Evolutionary conservation across 208 protist genomes (phyloP).

Genomic region (Angomonas ambiguus): DNA sequence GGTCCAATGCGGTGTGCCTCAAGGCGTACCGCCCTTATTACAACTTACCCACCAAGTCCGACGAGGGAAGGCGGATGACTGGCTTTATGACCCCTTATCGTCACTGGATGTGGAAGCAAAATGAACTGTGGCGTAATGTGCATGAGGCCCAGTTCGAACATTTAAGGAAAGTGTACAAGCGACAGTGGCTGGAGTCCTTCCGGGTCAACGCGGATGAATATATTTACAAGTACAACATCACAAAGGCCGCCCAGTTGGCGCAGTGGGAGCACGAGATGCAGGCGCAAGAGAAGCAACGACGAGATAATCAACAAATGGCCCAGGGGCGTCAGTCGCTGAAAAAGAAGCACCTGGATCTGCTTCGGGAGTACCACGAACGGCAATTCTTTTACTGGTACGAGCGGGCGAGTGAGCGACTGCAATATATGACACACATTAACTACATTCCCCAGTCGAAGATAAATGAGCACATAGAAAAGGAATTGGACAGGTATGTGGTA

Average conservation of each 20-base stretch:
- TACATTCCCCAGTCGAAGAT: slow-evolving; percentile 73
- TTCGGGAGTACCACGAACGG: slow-evolving; percentile 86
- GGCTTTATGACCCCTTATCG: slow-evolving; percentile 87
- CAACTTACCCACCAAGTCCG: slow-evolving; percentile 84
- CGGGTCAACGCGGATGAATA: slow-evolving; percentile 91
- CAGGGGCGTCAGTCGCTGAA: slow-evolving; percentile 79
- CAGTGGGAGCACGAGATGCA: slow-evolving; percentile 92
- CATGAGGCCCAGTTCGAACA: slow-evolving; percentile 92
- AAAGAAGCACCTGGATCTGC: slow-evolving; percentile 88
- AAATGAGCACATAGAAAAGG: slow-evolving; percentile 79
- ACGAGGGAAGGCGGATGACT: slow-evolving; percentile 84
- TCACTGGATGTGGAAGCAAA: slow-evolving; percentile 93
- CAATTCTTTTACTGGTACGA: slow-evolving; percentile 94
- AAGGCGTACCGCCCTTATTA: slow-evolving; percentile 60
- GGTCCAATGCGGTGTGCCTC: background rate
- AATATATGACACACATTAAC: slow-evolving; percentile 86
- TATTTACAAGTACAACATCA: slow-evolving; percentile 93
- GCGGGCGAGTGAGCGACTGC: slow-evolving; percentile 85
- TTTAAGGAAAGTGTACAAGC: slow-evolving; percentile 87
- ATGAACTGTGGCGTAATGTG: slow-evolving; percentile 89
- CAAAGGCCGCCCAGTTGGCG: slow-evolving; percentile 83
- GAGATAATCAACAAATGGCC: slow-evolving; percentile 63
- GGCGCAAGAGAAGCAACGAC: slow-evolving; percentile 77
- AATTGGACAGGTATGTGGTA: slow-evolving; percentile 87
- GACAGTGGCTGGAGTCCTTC: slow-evolving; percentile 90